phyloP scores from a whole-genome alignment of 2,329 filamentous ascomycete species.

The Trichoderma sp. region DNA sequence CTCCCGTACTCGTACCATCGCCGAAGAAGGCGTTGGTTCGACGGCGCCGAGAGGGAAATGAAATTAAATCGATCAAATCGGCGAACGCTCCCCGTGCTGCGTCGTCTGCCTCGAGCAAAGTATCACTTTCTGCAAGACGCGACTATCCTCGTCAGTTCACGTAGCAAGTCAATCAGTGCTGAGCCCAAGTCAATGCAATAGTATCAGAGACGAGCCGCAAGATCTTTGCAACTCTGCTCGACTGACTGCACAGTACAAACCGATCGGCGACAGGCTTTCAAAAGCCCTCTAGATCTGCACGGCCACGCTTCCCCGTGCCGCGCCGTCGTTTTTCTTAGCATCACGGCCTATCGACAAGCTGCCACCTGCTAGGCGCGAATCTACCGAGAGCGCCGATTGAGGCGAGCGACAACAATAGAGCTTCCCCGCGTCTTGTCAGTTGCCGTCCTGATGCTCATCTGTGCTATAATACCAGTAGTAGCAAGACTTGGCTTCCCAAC shows the following conservation, averaged over 20 bases:
- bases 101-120: too few species aligned
- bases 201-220: too few species aligned
- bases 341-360: slow-evolving; percentile 1
- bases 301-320: slow-evolving; percentile 16
- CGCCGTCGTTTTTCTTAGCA: slow-evolving; percentile 18
- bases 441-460: not conserved
- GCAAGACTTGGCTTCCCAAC: not conserved
- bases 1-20: not conserved
- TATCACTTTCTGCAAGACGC: too few species aligned
- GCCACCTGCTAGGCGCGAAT: slow-evolving; percentile 8
- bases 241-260: not conserved
- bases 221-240: too few species aligned
- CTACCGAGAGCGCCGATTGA: slow-evolving; percentile 1
- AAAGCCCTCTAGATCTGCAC: slow-evolving; percentile 8
- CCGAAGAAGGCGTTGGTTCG: not conserved
- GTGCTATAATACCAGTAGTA: too few species aligned
- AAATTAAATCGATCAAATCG: too few species aligned
- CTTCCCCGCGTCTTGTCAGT: not conserved
- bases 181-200: too few species aligned
- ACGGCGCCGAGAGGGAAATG: not conserved
- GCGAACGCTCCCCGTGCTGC: too few species aligned
- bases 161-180: too few species aligned
- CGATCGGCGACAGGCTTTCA: not conserved
- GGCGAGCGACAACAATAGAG: not conserved
- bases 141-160: too few species aligned